phyloP scores from a whole-genome alignment of 2,329 filamentous ascomycete genomes.

The Cadophora malorum region DNA sequence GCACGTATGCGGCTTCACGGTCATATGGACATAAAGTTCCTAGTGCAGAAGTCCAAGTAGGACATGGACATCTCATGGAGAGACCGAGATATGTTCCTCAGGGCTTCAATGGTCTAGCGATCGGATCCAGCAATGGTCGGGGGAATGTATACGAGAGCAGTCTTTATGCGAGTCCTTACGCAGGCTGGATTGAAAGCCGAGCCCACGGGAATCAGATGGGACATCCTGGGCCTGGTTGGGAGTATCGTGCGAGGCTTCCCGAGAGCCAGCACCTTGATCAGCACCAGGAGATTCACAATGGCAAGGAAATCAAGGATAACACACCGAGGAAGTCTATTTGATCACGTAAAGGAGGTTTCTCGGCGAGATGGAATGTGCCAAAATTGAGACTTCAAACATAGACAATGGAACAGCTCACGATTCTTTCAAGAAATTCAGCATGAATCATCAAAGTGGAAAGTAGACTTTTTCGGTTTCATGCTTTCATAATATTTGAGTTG shows the following conservation, averaged over 20 bases:
- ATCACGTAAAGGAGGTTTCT: not conserved
- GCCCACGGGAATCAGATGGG: conserved; percentile 10
- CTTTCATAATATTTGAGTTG: too few species aligned
- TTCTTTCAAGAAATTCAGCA: not conserved
- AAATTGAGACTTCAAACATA: not conserved
- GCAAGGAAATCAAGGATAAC: too few species aligned
- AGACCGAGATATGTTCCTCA: not conserved
- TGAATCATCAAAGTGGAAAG: too few species aligned
- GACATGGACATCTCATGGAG: not conserved
- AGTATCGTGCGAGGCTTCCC: not conserved
- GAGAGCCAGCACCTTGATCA: not conserved
- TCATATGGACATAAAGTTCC: not conserved
- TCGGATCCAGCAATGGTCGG: not conserved
- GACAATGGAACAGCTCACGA: not conserved
- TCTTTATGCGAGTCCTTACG: conserved; percentile 16
- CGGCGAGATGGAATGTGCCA: not conserved
- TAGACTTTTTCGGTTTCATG: too few species aligned
- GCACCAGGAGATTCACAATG: not conserved
- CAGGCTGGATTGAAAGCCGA: conserved; percentile 14
- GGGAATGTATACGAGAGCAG: not conserved
- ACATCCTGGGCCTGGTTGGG: conserved; percentile 1
- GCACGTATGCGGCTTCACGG: not conserved
- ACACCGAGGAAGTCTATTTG: not conserved
- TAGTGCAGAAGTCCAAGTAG: not conserved
- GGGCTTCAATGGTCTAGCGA: not conserved